Base-by-base conservation (phyloP, 345 rosid species). In the Cardamine chenopodiifolia region DNA sequence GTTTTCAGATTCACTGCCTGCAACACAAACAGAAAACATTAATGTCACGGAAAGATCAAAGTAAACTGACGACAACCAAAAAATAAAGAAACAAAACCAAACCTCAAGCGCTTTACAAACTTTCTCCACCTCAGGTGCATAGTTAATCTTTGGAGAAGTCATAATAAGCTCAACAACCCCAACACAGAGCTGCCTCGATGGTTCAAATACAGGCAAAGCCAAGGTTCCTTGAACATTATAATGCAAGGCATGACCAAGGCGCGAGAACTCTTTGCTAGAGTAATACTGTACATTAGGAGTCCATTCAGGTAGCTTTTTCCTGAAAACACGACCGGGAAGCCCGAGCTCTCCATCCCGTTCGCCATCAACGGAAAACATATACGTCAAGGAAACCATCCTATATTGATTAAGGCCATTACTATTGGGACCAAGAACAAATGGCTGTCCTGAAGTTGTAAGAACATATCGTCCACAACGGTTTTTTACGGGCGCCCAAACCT, bases 41-140 rank as follows among this genome's bases (percentile, higher is more conserved):
- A 39, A 22, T 2, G 17, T 8, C 64, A 61, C 7, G 0, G n/a
- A 2, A 39, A 40, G 8, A 67, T 60, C 26, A 58, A 23, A 62
- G 39, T 26, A 50, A 10, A 45, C 53, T 19, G 17, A 22, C 39
- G 22, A 74, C 26, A 34, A 44, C 45, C 4, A 17, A 61, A 77
- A 26, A 45, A 35, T 28, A 2, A 32, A 60, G 22, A 48, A 40
- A 48, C 8, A 82, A 80, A 74, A 58, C 53, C 89, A 63, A 86
- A 94, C 98, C 98, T 94, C 87, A 52, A 94, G 96, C 45, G 98
- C 98, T 85, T 89, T 94, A 90, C 97, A 89, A 73, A 94, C 93
- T 88, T 91, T 94, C 72, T 91, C 97, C 76, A 89, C 97, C 85
- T 88, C 98, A 12, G 97, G 91, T 14, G 90, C 93, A 70, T 91